Evolutionary conservation across 805 yeast species (phyloP).

Genomic region (Pichia occidentalis): DNA sequence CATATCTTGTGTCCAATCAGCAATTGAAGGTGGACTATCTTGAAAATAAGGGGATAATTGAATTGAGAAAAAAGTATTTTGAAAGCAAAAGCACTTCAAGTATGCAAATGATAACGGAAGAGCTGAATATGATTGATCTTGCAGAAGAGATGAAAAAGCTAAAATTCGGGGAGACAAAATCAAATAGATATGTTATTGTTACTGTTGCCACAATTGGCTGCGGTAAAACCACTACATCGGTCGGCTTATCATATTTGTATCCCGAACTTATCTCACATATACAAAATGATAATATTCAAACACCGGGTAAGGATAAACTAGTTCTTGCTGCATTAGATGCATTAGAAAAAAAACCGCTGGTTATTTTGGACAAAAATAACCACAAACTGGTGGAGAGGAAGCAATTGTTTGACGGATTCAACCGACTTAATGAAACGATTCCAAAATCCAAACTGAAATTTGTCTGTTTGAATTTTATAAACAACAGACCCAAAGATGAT

Average conservation of each 20-base stretch:
- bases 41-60: slow-evolving; percentile 66
- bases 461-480: slow-evolving; percentile 60
- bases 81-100: slow-evolving; percentile 49
- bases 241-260: slow-evolving; percentile 48
- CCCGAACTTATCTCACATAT: slow-evolving; percentile 59
- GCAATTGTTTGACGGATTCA: slow-evolving; percentile 52
- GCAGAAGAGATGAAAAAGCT: slow-evolving; percentile 23
- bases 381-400: slow-evolving; percentile 64
- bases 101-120: slow-evolving; percentile 45
- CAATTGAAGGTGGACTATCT: slow-evolving; percentile 39
- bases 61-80: slow-evolving; percentile 61
- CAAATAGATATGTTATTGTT: slow-evolving; percentile 55
- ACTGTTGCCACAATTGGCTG: slow-evolving; percentile 92
- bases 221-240: slow-evolving; percentile 83
- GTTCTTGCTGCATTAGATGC: slow-evolving; percentile 40
- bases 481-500: slow-evolving; percentile 19
- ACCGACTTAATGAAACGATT: slow-evolving; percentile 36
- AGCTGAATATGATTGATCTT: slow-evolving; percentile 28
- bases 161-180: slow-evolving; percentile 28
- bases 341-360: slow-evolving; percentile 40
- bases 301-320: slow-evolving; percentile 41
- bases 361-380: slow-evolving; percentile 79
- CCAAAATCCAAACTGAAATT: slow-evolving; percentile 45
- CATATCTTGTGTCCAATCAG: slow-evolving; percentile 46
- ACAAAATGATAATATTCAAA: slow-evolving; percentile 72